Evolutionary conservation across 805 yeast genomes (phyloP).

Genomic region (Jamesozyma hellenica): DNA sequence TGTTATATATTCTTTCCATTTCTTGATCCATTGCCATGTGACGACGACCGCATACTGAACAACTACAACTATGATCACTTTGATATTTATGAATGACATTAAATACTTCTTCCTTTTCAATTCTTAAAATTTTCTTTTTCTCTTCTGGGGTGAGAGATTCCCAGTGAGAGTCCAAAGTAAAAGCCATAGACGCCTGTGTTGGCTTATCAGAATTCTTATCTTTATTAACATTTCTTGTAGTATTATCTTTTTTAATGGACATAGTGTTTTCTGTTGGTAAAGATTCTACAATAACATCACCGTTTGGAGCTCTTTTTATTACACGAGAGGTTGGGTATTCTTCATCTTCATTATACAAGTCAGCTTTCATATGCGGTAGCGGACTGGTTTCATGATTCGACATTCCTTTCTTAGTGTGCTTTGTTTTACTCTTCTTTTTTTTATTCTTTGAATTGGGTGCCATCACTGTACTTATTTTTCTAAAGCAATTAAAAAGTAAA

Average conservation of each 20-base stretch:
- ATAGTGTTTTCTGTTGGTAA: constrained; percentile 15
- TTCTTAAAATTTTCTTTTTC: constrained; percentile 49
- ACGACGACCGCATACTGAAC: constrained; percentile 70
- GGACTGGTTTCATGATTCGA: neutral
- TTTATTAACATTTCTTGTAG: neutral
- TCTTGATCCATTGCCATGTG: constrained; percentile 65
- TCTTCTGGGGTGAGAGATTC: constrained; percentile 47
- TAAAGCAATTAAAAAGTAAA: too few relatives aligned
- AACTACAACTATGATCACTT: constrained; percentile 44
- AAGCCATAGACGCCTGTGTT: constrained; percentile 14
- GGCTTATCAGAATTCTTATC: constrained; percentile 1
- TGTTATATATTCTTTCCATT: constrained; percentile 61
- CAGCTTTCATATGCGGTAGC: constrained; percentile 28
- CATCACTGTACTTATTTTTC: constrained; percentile 7
- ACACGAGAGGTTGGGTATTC: constrained; percentile 68
- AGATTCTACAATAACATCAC: constrained; percentile 62
- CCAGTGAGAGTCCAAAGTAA: constrained; percentile 43
- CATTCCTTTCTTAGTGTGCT: constrained; percentile 10
- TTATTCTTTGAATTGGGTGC: constrained; percentile 21
- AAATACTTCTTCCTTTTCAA: constrained; percentile 62
- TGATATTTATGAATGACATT: constrained; percentile 53
- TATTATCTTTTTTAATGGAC: constrained; percentile 1
- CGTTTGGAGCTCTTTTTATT: constrained; percentile 60
- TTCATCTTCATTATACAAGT: constrained; percentile 43
- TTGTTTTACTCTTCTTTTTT: constrained; percentile 22